These are phyloP conservation scores for Trypanosoma conorhini DNA, from an alignment of 208 protist genomes.

Conservation along the genomic window DNA sequence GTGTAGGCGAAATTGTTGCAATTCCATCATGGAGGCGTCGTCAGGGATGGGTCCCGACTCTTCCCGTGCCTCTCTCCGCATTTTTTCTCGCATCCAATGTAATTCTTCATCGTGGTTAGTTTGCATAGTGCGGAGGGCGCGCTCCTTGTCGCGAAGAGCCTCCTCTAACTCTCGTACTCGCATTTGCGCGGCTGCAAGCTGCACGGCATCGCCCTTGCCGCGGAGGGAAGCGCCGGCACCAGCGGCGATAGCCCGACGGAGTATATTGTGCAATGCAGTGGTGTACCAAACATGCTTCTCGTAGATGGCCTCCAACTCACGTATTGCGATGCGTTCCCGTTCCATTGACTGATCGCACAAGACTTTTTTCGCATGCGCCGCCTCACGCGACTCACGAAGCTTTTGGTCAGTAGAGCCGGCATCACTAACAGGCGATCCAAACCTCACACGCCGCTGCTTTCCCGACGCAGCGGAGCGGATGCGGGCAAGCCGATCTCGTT, in stretches of 20 bases:
- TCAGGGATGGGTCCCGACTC: neutral
- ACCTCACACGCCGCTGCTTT: conserved; percentile 1
- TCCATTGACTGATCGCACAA: conserved; percentile 17
- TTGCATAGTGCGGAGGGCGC: neutral
- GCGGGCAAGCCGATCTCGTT: conserved; percentile 7
- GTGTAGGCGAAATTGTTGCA: conserved; percentile 9
- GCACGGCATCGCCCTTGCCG: neutral
- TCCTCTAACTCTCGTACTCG: conserved; percentile 17
- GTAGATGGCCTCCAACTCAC: conserved; percentile 20
- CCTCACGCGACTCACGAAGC: neutral
- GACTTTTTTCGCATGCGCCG: neutral
- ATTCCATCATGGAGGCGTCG: neutral
- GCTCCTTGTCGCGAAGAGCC: conserved; percentile 9
- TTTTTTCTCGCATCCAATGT: conserved; percentile 1
- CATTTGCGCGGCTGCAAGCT: neutral
- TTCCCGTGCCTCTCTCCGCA: neutral
- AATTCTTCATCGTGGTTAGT: conserved; percentile 4
- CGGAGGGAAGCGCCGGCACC: neutral
- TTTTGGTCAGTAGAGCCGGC: neutral
- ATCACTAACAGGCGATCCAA: neutral
- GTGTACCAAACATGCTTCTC: conserved; percentile 23
- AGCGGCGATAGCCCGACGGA: neutral
- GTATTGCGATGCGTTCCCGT: conserved; percentile 12
- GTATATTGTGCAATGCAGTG: neutral
- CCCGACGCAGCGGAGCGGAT: conserved; percentile 15